These are phyloP conservation scores for Schwanniomyces polymorphus DNA, from an alignment of 805 yeast species.

Conservation along the genomic window DNA sequence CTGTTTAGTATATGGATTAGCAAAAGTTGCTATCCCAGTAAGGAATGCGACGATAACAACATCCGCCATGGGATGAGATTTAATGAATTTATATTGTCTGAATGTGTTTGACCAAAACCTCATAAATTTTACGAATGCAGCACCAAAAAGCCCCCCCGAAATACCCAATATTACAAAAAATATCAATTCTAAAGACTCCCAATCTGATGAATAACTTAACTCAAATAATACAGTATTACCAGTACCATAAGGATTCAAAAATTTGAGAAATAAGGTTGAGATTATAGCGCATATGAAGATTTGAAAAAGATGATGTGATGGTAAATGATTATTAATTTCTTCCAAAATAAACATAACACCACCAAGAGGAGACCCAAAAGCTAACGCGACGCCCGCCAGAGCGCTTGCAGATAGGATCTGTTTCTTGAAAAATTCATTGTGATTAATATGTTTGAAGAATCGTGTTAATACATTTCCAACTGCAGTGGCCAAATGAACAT, in stretches of 20 bases:
- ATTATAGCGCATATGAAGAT: slow-evolving; percentile 57
- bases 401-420: slow-evolving; percentile 58
- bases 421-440: slow-evolving; percentile 50
- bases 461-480: slow-evolving; percentile 57
- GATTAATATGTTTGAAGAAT: slow-evolving; percentile 42
- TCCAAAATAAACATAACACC: slow-evolving; percentile 58
- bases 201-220: slow-evolving; percentile 49
- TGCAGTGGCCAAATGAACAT: slow-evolving; percentile 58
- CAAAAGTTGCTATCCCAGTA: slow-evolving; percentile 48
- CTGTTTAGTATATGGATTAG: slow-evolving; percentile 49
- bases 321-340: slow-evolving; percentile 55
- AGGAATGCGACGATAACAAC: slow-evolving; percentile 43
- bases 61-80: slow-evolving; percentile 42
- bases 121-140: slow-evolving; percentile 45
- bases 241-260: slow-evolving; percentile 59
- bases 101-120: slow-evolving; percentile 46
- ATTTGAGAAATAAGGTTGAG: slow-evolving; percentile 51
- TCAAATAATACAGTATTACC: slow-evolving; percentile 59
- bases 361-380: slow-evolving; percentile 62
- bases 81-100: slow-evolving; percentile 29
- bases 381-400: slow-evolving; percentile 59
- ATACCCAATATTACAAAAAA: slow-evolving; percentile 49
- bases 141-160: slow-evolving; percentile 57
- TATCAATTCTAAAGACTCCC: slow-evolving; percentile 50
- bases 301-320: slow-evolving; percentile 54